Percentiles rank a stretch among this genome's conserved stretches.
Conservation (phyloP, 495 filamentous ascomycete species). For the Rhizodiscina lignyota region DNA sequence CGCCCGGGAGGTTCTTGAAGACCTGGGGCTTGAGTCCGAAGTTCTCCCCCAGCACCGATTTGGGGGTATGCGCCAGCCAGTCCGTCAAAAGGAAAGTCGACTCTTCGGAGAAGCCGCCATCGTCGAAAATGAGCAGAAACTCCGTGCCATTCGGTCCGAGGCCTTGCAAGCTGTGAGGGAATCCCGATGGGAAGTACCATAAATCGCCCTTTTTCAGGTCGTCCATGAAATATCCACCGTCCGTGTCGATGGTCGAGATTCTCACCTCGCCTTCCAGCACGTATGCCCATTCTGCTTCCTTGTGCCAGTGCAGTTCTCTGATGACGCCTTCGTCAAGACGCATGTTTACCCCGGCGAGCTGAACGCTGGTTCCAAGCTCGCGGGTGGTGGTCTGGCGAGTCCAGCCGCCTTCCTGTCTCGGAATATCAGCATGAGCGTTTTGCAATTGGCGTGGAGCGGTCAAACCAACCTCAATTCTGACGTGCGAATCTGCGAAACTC, state of each 20-base stretch:
- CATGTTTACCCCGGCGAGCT: constrained; percentile 45
- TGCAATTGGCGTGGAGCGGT: no score
- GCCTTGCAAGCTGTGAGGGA: constrained; percentile 39
- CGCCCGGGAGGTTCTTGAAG: constrained; percentile 37
- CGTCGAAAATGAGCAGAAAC: constrained; percentile 49
- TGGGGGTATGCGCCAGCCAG: constrained; percentile 47
- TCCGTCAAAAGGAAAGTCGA: constrained; percentile 48
- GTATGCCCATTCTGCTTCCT: constrained; percentile 52
- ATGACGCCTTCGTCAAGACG: constrained; percentile 45
- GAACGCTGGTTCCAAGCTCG: constrained; percentile 38
- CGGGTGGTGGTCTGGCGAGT: constrained; percentile 45
- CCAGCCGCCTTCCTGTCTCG: constrained; percentile 46
- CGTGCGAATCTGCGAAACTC: constrained; percentile 48
- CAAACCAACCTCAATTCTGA: no score
- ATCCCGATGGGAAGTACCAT: constrained; percentile 53
- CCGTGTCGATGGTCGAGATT: constrained; percentile 41
- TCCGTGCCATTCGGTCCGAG: constrained; percentile 46
- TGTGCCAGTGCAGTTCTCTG: constrained; percentile 51
- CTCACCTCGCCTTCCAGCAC: constrained; percentile 39
- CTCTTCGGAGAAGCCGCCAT: constrained; percentile 34
- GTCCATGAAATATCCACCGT: constrained; percentile 36
- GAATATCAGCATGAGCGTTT: no score
- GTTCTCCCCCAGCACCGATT: constrained; percentile 44
- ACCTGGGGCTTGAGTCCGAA: constrained; percentile 39
- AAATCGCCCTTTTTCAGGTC: constrained; percentile 41